Conservation (phyloP, 108 stramenopile genomes). For the Cyclostephanos tholiformis region DNA sequence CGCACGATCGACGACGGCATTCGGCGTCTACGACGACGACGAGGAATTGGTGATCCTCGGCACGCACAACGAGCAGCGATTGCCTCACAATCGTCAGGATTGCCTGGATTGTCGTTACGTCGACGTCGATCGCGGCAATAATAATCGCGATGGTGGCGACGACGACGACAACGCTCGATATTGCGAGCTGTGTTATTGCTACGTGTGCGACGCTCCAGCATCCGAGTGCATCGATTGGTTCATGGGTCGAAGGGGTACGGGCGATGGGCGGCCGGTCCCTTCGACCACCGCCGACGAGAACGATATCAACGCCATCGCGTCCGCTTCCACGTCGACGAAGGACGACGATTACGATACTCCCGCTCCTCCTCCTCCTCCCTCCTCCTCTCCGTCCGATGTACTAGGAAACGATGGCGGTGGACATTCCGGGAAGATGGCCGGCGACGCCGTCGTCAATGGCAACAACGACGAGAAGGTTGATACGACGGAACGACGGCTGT, state of each 20-base stretch:
- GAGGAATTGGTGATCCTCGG: constrained; percentile 36
- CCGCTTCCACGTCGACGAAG: too few species aligned
- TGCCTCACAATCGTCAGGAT: constrained; percentile 42
- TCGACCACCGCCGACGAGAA: neutral
- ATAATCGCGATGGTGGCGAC: neutral
- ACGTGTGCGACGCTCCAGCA: constrained; percentile 37
- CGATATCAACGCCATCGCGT: too few species aligned
- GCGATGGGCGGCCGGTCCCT: neutral
- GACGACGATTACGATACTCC: too few species aligned
- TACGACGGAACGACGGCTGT: neutral
- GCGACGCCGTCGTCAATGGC: neutral
- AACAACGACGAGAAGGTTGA: neutral
- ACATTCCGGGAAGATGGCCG: neutral
- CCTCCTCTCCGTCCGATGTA: too few species aligned
- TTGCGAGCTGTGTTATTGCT: constrained; percentile 42
- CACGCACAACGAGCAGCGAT: constrained; percentile 23
- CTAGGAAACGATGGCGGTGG: too few species aligned
- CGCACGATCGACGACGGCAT: neutral
- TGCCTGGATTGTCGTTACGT: constrained; percentile 26
- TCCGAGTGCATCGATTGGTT: constrained; percentile 28
- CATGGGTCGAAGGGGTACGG: neutral
- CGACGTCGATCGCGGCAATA: neutral
- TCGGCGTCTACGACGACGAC: constrained; percentile 11
- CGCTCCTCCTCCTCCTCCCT: too few species aligned
- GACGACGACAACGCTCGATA: constrained; percentile 22